phyloP scores from a whole-genome alignment of 495 filamentous ascomycete genomes.

The Neurospora tetrasperma region DNA sequence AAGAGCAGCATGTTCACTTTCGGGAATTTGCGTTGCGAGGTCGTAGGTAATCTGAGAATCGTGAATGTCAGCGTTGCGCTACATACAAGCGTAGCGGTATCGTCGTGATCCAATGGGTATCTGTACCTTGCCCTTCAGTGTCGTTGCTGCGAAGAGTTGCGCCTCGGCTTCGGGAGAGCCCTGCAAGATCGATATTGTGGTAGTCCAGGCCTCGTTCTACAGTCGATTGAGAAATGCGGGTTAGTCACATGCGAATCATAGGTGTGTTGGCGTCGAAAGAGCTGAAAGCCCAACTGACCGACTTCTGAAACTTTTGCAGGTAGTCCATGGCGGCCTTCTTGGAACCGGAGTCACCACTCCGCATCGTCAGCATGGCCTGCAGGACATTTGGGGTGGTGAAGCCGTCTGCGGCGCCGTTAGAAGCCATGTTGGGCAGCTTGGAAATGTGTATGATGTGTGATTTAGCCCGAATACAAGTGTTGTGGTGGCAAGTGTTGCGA shows the following conservation, averaged over 20 bases:
- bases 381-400: conserved; percentile 68
- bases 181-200: conserved; percentile 76
- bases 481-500: not conserved
- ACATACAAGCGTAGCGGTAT: not conserved
- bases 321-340: conserved; percentile 86
- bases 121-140: conserved; percentile 89
- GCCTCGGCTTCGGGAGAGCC: conserved; percentile 65
- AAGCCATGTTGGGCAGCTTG: conserved; percentile 47
- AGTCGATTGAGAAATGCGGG: not conserved
- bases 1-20: conserved; percentile 59
- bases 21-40: conserved; percentile 58
- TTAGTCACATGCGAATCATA: not conserved
- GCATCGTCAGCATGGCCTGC: conserved; percentile 82
- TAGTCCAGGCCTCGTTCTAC: conserved; percentile 82
- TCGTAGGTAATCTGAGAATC: conserved; percentile 38
- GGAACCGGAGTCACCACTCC: conserved; percentile 67
- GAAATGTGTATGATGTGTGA: not conserved
- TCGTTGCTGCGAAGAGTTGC: conserved; percentile 92
- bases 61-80: not conserved
- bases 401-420: conserved; percentile 53
- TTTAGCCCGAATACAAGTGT: not conserved
- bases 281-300: conserved; percentile 48
- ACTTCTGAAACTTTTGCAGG: conserved; percentile 95
- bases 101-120: not conserved
- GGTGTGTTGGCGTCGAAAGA: not conserved